Base-by-base conservation (phyloP, 139 green algal genomes). In the Chlamydomonas urium region DNA sequence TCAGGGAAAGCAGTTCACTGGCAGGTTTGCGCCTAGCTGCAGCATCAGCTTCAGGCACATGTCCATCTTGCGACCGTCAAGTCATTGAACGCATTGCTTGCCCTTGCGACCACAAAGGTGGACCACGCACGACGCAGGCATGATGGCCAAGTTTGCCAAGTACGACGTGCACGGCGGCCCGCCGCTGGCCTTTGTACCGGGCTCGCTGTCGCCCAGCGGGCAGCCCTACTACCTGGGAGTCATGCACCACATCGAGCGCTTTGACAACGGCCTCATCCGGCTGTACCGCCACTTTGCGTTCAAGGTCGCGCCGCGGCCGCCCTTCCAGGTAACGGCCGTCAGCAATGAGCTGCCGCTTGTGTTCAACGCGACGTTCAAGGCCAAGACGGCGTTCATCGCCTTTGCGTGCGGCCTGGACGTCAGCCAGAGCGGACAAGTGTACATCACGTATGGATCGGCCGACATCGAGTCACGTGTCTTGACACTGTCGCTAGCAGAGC, bases 221-320 rank as follows among this genome's bases (percentile, higher is more conserved):
- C 1, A 60, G 47, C 36, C 73, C 14, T 80, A 76, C 69, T 83
- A 83, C 63, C 45, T 83, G 24, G 78, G 78, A 26, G 73, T 83
- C 73, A 80, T 83, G 73, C 78, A 83, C 65, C 68, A 77, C 69
- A 79, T 83, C 5, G 77, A 79, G 68, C 48, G 37, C 19, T 42
- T 67, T 21, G 32, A 5, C 37, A 33, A 58, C 10, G 37, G 37
- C 8, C 17, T 33, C 29, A 23, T 33, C 24, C 33, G 63, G 5
- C 38, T 71, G 63, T 71, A 71, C 38, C 63, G 63, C 36, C 63
- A 71, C 24, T 71, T 71, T 57, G 63, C 63, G 38, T 71, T 59
- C 63, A 56, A 36, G 63, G 24, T 71, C 37, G 10, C 37, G 8
- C 34, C 63, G 24, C 28, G 47, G 4, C 66, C 66, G 17, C 66